Evolutionary conservation across 1,284 basidiomycete genomes (phyloP).

Genomic region (Farysia itapuensis): DNA sequence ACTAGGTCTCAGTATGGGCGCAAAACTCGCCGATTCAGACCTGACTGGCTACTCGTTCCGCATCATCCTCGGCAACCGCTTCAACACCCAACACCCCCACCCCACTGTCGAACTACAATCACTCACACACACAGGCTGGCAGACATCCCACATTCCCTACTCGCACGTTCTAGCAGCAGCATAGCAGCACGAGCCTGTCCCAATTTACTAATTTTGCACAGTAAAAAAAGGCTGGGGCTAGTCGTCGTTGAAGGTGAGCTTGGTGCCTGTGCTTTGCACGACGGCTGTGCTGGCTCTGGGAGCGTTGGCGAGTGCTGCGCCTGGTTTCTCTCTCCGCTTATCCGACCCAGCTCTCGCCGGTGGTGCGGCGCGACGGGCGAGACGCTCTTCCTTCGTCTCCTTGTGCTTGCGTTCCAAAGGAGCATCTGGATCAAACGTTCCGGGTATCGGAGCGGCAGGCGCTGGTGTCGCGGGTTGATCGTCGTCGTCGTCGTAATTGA

Average conservation of each 20-base stretch:
- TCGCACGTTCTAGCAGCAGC: no score
- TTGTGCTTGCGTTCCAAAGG: constrained; percentile 36
- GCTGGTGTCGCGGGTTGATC: background rate
- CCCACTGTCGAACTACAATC: background rate
- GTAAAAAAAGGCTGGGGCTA: no score
- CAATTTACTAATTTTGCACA: no score
- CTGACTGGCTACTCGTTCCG: constrained; percentile 53
- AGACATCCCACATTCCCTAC: background rate
- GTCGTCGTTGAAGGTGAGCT: constrained; percentile 70
- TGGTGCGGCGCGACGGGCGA: constrained; percentile 2
- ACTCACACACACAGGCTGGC: background rate
- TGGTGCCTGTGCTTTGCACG: constrained; percentile 75
- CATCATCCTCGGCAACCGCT: constrained; percentile 52
- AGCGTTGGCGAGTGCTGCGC: constrained; percentile 85
- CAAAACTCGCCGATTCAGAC: constrained; percentile 58
- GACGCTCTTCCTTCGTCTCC: constrained; percentile 38
- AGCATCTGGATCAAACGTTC: constrained; percentile 44
- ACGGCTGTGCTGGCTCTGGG: constrained; percentile 83
- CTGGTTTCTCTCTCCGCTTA: constrained; percentile 71
- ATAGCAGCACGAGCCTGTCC: no score
- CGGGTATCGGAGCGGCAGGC: constrained; percentile 24
- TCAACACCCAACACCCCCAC: constrained; percentile 4
- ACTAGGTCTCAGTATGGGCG: constrained; percentile 38
- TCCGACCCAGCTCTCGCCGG: background rate
- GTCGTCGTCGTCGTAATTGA: background rate